Conservation (phyloP, 2,329 filamentous ascomycete genomes). For the Monascus ruber region DNA sequence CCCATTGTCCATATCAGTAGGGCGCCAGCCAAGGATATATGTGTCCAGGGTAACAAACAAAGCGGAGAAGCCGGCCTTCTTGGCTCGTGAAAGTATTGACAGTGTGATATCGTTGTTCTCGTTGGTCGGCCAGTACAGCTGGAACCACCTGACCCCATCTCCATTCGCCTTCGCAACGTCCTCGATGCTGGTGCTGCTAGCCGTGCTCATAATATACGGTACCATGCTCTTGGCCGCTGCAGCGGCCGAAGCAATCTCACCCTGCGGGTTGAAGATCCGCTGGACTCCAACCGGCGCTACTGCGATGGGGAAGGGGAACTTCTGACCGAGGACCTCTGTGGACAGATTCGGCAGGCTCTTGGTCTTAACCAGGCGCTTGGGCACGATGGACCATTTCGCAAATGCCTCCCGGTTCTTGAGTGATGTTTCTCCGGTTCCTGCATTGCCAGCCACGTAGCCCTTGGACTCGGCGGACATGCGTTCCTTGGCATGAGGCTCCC, state of each 20-base stretch:
- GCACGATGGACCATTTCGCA: constrained; percentile 15
- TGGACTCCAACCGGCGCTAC: constrained; percentile 62
- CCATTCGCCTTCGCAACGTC: constrained; percentile 50
- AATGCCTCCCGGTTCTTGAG: constrained; percentile 20
- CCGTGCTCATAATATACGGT: constrained; percentile 57
- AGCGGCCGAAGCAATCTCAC: constrained; percentile 50
- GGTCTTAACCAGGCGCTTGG: constrained; percentile 16
- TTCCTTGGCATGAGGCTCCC: constrained; percentile 42
- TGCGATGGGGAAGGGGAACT: constrained; percentile 42
- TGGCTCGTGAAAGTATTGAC: constrained; percentile 50
- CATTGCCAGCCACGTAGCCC: constrained; percentile 49
- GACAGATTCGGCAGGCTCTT: constrained; percentile 34
- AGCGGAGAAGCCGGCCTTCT: constrained; percentile 48
- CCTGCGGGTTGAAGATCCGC: constrained; percentile 52
- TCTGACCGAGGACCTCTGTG: constrained; percentile 40
- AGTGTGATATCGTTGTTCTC: constrained; percentile 52
- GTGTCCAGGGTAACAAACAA: constrained; percentile 64
- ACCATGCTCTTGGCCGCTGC: constrained; percentile 49
- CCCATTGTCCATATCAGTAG: constrained; percentile 49
- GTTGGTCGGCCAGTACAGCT: constrained; percentile 57
- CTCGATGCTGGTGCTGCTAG: constrained; percentile 52
- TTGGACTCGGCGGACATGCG: constrained; percentile 40
- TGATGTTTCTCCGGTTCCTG: constrained; percentile 26
- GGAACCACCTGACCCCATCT: constrained; percentile 52
- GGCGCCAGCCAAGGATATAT: constrained; percentile 56